These are phyloP conservation scores for Mortierella sp. DNA, from an alignment of 371 early-diverging fungal species.

Conservation along the genomic window DNA sequence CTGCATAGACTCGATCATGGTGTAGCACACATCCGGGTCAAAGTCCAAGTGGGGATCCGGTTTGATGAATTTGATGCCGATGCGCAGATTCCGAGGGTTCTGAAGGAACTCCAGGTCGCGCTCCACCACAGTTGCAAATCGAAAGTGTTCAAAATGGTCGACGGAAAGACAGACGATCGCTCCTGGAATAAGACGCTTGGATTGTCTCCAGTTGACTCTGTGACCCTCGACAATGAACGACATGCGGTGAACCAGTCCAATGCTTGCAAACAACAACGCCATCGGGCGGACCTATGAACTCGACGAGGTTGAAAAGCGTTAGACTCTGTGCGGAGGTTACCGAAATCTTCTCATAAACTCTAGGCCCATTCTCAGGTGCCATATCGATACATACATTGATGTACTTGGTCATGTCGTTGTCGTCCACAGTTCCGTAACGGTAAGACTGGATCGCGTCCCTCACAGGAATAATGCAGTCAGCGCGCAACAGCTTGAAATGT, in stretches of 20 bases:
- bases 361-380: conserved; percentile 59
- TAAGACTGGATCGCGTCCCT: conserved; percentile 65
- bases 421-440: conserved; percentile 41
- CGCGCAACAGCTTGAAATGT: conserved; percentile 75
- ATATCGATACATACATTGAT: conserved; percentile 36
- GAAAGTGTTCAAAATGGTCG: conserved; percentile 67
- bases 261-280: conserved; percentile 65
- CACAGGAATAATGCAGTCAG: conserved; percentile 72
- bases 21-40: conserved; percentile 40
- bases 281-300: conserved; percentile 64
- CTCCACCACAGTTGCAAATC: conserved; percentile 72
- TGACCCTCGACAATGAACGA: conserved; percentile 66
- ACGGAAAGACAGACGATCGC: conserved; percentile 67
- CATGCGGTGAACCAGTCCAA: conserved; percentile 67
- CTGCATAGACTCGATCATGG: conserved; percentile 54
- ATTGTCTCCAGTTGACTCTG: conserved; percentile 67
- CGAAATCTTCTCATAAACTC: neutral
- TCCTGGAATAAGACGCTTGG: conserved; percentile 72
- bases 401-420: conserved; percentile 44
- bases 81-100: conserved; percentile 63
- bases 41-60: conserved; percentile 48
- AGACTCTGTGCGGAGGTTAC: neutral
- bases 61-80: conserved; percentile 61
- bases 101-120: conserved; percentile 66
- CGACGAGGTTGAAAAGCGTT: neutral